Base-by-base conservation (phyloP, 2,329 filamentous ascomycete genomes). In the Chaetomium globosum region DNA sequence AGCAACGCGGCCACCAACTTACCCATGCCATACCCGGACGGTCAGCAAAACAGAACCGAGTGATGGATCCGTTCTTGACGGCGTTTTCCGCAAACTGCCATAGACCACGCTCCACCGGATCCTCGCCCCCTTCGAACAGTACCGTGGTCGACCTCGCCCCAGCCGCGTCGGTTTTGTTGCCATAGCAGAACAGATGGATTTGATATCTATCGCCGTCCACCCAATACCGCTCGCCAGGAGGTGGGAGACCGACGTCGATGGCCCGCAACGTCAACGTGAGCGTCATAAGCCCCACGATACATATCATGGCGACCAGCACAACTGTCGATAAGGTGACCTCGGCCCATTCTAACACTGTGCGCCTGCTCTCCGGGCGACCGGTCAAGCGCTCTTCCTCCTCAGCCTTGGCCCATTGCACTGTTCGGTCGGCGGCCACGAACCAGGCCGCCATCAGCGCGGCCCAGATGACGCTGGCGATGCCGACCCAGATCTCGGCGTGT, bases 371-470 rank as follows among this genome's bases (percentile, higher is more conserved):
- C 33, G 90, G 86, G 16, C 94, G 89, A 12, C 95, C 95, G 0
- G 94, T 98, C 23, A 98, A 81, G 30, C 95, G 87, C 75, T 97
- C 89, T 75, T 99, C 95, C 76, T 98, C 95, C 73, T 97, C 92
- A 1, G 83, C 83, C 78, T 98, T 98, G 64, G 94, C 95, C 90
- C 92, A 96, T 73, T 90, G 62, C 9, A 99, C 95, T 4, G 91
- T 87, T 56, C 89, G 85, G 74, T 97, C 94, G 8, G 89, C 91
- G 9, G 89, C 73, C 23, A 97, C 81, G 28, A 90, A 90, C 87
- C 92, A 98, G 2, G 90, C 76, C 43, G 89, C 85, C 74, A 96
- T 91, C 54, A 95, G 69, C 2, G 92, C 82, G 21, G 92, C 91
- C 93, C 91, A 97, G 19, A 92, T 79, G 3, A 94, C 90, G 51